A percentile compares a stretch with the other conserved stretches of the same genome.
Conservation (phyloP, 2,329 filamentous ascomycete species). For the Fusarium sp. region DNA sequence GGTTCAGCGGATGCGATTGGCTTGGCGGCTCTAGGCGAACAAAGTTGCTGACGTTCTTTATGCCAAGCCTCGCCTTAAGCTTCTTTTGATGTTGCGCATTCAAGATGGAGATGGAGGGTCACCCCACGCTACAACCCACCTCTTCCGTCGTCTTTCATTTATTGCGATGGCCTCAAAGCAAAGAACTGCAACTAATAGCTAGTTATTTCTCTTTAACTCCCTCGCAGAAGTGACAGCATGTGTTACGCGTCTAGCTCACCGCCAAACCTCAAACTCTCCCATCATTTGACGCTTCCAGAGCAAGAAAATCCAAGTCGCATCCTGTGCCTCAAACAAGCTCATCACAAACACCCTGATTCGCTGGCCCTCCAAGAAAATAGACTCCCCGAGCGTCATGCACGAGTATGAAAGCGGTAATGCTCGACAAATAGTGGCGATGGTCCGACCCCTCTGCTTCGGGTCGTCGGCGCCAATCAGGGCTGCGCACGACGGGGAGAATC, state of each 20-base stretch:
- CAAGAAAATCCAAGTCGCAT: not conserved
- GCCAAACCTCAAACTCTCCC: not conserved
- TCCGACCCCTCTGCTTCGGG: slow-evolving; percentile 33
- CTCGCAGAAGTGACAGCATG: accelerated
- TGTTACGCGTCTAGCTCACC: not conserved
- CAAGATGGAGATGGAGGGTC: not conserved
- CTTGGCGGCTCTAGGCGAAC: not conserved
- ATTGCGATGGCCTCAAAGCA: not conserved
- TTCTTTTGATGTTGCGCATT: slow-evolving; percentile 1
- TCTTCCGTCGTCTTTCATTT: not conserved
- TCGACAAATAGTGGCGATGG: slow-evolving; percentile 30
- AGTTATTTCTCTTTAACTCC: accelerated
- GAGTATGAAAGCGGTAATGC: slow-evolving; percentile 33
- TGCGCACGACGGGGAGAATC: slow-evolving; percentile 18
- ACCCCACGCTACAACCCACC: slow-evolving; percentile 8
- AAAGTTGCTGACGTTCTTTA: not conserved
- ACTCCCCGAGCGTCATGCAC: slow-evolving; percentile 34
- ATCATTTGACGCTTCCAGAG: not conserved
- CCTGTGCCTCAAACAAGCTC: slow-evolving; percentile 27
- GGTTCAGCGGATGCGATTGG: not conserved
- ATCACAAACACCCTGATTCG: slow-evolving; percentile 14
- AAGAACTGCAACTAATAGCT: not conserved
- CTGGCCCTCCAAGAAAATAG: slow-evolving; percentile 22
- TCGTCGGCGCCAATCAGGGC: slow-evolving; percentile 34
- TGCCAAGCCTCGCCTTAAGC: slow-evolving; percentile 2